These are phyloP conservation scores for Penicillium diatomitis DNA, from an alignment of 495 filamentous ascomycete species.

Conservation along the genomic window DNA sequence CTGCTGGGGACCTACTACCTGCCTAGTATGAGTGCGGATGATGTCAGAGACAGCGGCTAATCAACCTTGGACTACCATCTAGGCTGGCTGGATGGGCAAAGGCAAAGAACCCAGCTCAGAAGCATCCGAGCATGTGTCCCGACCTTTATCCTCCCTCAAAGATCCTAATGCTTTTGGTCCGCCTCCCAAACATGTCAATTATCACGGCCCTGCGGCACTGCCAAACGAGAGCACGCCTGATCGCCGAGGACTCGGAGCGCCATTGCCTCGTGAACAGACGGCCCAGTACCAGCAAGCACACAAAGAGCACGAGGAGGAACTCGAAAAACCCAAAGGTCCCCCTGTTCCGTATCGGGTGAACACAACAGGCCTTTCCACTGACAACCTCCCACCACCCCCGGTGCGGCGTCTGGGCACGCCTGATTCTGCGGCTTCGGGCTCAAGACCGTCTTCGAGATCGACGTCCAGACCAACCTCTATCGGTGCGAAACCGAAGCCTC, in stretches of 20 bases:
- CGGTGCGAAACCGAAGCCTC: slow-evolving; percentile 35
- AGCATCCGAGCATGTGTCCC: slow-evolving; percentile 44
- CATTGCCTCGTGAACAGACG: slow-evolving; percentile 34
- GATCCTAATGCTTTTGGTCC: slow-evolving; percentile 81
- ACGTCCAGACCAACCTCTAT: slow-evolving; percentile 7
- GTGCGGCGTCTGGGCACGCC: slow-evolving; percentile 33
- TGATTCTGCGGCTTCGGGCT: slow-evolving; percentile 26
- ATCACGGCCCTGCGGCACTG: slow-evolving; percentile 40
- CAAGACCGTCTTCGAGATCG: slow-evolving; percentile 12
- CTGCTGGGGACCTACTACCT: too few relatives aligned
- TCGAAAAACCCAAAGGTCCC: slow-evolving; percentile 38
- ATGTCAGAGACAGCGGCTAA: slow-evolving; percentile 3
- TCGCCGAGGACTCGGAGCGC: slow-evolving; percentile 39
- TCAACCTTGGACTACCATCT: neutral
- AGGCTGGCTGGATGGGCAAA: slow-evolving; percentile 38
- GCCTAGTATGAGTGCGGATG: too few relatives aligned
- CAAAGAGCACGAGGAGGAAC: slow-evolving; percentile 27
- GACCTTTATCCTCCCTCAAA: slow-evolving; percentile 66
- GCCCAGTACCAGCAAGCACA: slow-evolving; percentile 25
- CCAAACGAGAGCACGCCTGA: slow-evolving; percentile 42
- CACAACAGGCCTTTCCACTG: slow-evolving; percentile 61
- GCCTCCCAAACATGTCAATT: slow-evolving; percentile 64
- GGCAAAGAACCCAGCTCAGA: slow-evolving; percentile 35
- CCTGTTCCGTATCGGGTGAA: slow-evolving; percentile 61
- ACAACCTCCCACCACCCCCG: slow-evolving; percentile 65